These are phyloP conservation scores for Adenanthera pavonina DNA, from an alignment of 306 rosid genomes.

Conservation along the genomic window DNA sequence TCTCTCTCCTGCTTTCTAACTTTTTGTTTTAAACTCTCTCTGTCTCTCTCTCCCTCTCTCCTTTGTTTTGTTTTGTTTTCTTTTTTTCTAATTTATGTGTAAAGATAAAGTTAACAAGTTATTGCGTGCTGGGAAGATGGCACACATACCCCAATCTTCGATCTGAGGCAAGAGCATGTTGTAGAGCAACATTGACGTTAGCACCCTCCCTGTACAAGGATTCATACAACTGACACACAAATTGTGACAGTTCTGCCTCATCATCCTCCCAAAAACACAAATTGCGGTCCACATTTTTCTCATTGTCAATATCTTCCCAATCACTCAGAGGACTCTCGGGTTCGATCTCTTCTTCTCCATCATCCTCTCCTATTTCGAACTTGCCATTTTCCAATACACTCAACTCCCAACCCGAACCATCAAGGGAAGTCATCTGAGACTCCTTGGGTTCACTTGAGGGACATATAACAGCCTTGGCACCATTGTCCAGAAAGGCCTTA, in stretches of 20 bases:
- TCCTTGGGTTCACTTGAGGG: slow-evolving; percentile 84
- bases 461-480: slow-evolving; percentile 93
- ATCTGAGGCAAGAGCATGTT: slow-evolving; percentile 81
- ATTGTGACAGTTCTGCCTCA: slow-evolving; percentile 87
- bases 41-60: not conserved
- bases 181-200: slow-evolving; percentile 71
- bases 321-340: slow-evolving; percentile 85
- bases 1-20: not conserved
- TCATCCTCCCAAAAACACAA: slow-evolving; percentile 66
- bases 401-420: slow-evolving; percentile 60
- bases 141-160: slow-evolving; percentile 84
- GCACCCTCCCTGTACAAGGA: slow-evolving; percentile 80
- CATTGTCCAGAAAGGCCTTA: slow-evolving; percentile 82
- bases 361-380: slow-evolving; percentile 95
- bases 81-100: not conserved
- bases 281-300: slow-evolving; percentile 56
- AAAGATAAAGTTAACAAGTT: slow-evolving; percentile 42
- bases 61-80: slow-evolving; percentile 1
- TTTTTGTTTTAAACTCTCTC: not conserved
- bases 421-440: slow-evolving; percentile 51
- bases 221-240: slow-evolving; percentile 78
- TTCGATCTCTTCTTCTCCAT: slow-evolving; percentile 73
- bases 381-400: slow-evolving; percentile 70
- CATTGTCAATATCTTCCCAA: slow-evolving; percentile 93
- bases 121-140: slow-evolving; percentile 72